A percentile compares a stretch with the other conserved stretches of the same genome.
These are phyloP conservation scores for Dothistroma septosporum DNA, from an alignment of 2,329 filamentous ascomycete genomes.

Conservation along the genomic window DNA sequence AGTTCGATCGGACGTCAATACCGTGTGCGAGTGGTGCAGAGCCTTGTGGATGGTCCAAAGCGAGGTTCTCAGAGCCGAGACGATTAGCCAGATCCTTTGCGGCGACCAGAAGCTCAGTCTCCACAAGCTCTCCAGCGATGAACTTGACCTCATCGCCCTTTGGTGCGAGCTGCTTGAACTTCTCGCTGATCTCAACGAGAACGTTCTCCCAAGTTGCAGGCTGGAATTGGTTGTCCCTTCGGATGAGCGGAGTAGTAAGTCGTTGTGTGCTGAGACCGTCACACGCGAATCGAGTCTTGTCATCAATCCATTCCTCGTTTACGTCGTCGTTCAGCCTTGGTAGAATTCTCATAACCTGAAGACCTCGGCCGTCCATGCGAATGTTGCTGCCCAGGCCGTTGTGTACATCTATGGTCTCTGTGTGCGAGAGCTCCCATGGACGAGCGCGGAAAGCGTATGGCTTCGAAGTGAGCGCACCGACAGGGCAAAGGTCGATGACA, in stretches of 20 bases:
- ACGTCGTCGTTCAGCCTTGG: slow-evolving; percentile 95
- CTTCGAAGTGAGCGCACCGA: slow-evolving; percentile 93
- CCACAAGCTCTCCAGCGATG: slow-evolving; percentile 83
- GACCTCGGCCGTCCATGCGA: slow-evolving; percentile 82
- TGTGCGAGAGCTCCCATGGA: slow-evolving; percentile 95
- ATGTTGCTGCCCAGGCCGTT: slow-evolving; percentile 93
- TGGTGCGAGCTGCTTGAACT: slow-evolving; percentile 72
- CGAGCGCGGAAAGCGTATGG: slow-evolving; percentile 95
- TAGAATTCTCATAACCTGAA: slow-evolving; percentile 93
- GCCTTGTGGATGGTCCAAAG: slow-evolving; percentile 83
- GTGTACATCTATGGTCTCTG: slow-evolving; percentile 90
- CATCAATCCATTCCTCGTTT: slow-evolving; percentile 99
- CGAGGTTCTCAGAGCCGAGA: slow-evolving; percentile 92
- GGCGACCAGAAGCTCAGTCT: slow-evolving; percentile 89
- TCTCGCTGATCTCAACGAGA: slow-evolving; percentile 76
- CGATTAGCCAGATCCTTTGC: slow-evolving; percentile 97
- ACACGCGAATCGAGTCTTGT: slow-evolving; percentile 94
- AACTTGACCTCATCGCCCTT: slow-evolving; percentile 95
- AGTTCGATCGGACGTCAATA: slow-evolving; percentile 89
- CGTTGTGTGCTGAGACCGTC: slow-evolving; percentile 96
- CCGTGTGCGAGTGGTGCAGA: slow-evolving; percentile 83
- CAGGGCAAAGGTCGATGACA: slow-evolving; percentile 95
- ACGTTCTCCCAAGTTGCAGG: slow-evolving; percentile 95
- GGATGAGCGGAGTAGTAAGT: slow-evolving; percentile 85
- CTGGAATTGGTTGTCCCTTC: slow-evolving; percentile 84